Base-by-base conservation (phyloP, 306 rosid species). In the Prunus dulcis region DNA sequence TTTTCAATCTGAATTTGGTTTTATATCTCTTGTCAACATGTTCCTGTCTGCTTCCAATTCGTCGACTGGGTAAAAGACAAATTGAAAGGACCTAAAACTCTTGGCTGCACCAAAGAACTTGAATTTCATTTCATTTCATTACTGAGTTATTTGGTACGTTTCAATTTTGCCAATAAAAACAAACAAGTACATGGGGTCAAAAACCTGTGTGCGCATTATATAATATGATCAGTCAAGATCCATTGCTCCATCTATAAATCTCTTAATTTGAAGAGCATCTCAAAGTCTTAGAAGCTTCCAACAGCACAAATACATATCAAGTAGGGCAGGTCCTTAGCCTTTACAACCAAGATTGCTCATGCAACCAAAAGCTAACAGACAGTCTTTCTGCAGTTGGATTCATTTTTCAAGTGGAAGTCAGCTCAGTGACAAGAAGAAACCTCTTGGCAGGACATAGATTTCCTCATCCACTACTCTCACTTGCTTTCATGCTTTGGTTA, bases 281-380 rank as follows among this genome's bases (percentile, higher is more conserved):
- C 71, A 77, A 81, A 72, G 83, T 84, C 76, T 64, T 82, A 78
- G 88, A 91, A 89, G 82, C 72, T 87, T 94, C 96, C 98, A 94
- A 89, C 34, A 25, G 72, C 51, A 80, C 50, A 65, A 84, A 20
- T 85, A 87, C 98, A 89, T 47, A 81, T 38, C 80, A 83, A 82
- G 84, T 81, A 79, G 84, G 60, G 76, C 78, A 79, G 79, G 46
- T 55, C 60, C 82, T 72, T 73, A 25, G 86, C 87, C 87, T 87
- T 86, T 83, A 84, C 63, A 80, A 79, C 28, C 76, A 81, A 84
- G 79, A 14, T 13, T 82, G 72, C 85, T 81, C 86, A 78, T 81
- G 91, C 89, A 78, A 82, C 93, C 90, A 91, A 89, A 69, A 72
- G 80, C 87, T 83, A 88, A 75, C 84, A 82, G 85, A 88, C 93